Evolutionary conservation across 2,329 filamentous ascomycete genomes (phyloP), one percentile per base, ranked within the genome.

Genomic region (Cercospora nicotianae): DNA sequence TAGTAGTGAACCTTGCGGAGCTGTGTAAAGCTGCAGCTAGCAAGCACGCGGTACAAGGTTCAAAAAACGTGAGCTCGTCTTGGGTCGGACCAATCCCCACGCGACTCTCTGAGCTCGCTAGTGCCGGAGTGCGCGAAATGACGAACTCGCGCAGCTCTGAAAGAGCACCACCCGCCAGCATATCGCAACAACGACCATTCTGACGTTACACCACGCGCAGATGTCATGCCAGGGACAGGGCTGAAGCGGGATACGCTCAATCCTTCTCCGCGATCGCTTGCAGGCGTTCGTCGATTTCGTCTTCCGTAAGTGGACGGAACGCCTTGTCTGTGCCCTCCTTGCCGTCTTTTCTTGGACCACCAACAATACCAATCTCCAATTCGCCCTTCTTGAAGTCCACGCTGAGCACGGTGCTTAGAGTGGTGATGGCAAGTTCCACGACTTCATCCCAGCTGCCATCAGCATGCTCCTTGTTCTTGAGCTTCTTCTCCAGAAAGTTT

Each of bases 381-480:
- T 99, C 95, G 75, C 91, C 91, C 87, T 98, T 98, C 88, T 99
- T 99, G 86, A 99, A 99, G 81, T 99, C 95, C 81, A 98, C 96
- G 82, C 94, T 97, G 72, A 99, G 87, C 69, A 99, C 94, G 39
- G 92, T 96, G 87, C 94, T 97, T 80, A 99, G 84, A 6, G 95
- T 94, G 55, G 93, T 92, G 80, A 99, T 99, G 67, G 92, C 95
- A 76, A 98, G 86, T 85, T 99, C 95, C 60, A 99, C 94, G 60
- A 99, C 95, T 69, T 99, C 95, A 81, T 97, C 92, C 95, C 95
- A 99, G 78, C 85, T 90, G 69, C 95, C 95, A 67, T 95, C 91
- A 39, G 94, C 95, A 76, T 87, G 86, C 77, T 98, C 94, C 89
- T 97, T 97, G 89, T 97, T 97, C 86, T 97, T 97, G 81, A 99